Conservation (phyloP, 2,329 filamentous ascomycete genomes). For the Aspergillus arachidicola region DNA sequence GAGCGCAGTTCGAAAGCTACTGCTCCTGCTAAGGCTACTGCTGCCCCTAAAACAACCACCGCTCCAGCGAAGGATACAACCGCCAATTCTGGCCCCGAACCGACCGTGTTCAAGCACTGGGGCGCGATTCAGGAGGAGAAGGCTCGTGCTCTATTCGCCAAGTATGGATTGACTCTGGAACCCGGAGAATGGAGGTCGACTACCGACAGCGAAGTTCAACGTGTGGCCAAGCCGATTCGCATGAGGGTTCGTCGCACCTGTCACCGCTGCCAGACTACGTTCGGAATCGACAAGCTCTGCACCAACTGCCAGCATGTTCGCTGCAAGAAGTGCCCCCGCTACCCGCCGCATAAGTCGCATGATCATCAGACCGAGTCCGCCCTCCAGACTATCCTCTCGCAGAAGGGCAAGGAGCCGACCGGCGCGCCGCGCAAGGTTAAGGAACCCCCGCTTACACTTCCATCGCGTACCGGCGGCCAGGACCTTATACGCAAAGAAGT, state of each 20-base stretch:
- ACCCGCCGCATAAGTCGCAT: conserved; percentile 64
- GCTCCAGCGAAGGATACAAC: conserved; percentile 11
- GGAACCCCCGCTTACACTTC: conserved; percentile 47
- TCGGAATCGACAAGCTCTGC: conserved; percentile 74
- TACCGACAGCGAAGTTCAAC: conserved; percentile 37
- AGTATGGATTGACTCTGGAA: conserved; percentile 49
- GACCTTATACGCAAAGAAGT: conserved; percentile 73
- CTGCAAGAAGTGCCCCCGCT: conserved; percentile 78
- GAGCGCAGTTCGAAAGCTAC: conserved; percentile 1
- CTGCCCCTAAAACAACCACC: not conserved
- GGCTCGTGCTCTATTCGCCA: conserved; percentile 49
- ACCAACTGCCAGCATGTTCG: conserved; percentile 74
- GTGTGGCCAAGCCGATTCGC: conserved; percentile 50
- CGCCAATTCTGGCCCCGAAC: conserved; percentile 17
- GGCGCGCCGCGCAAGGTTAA: conserved; percentile 51
- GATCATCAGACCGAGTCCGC: conserved; percentile 53
- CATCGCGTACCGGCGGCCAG: conserved; percentile 67
- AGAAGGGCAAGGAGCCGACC: conserved; percentile 14
- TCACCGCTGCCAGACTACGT: conserved; percentile 76
- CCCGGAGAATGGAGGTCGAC: conserved; percentile 45
- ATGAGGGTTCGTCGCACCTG: conserved; percentile 63
- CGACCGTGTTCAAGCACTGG: conserved; percentile 34
- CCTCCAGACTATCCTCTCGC: conserved; percentile 21
- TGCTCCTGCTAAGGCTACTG: not conserved
- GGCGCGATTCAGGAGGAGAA: conserved; percentile 45